phyloP scores from a whole-genome alignment of 441 rosid species.

The Euphorbia celastroides region DNA sequence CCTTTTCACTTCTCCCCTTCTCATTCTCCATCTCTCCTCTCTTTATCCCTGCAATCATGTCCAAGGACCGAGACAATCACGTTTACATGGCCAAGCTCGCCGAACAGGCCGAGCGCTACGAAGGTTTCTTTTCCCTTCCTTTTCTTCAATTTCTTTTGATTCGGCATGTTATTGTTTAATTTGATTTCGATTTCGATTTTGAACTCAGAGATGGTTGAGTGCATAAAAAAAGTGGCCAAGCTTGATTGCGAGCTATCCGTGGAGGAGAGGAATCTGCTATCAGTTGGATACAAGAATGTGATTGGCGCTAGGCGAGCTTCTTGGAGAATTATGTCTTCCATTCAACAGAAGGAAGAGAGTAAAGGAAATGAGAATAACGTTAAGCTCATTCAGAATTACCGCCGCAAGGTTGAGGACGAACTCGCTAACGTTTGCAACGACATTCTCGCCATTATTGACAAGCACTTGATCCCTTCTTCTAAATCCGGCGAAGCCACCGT shows the following conservation, averaged over 20 bases:
- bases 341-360: slow-evolving; percentile 87
- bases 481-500: slow-evolving; percentile 95
- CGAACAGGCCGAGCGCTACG: slow-evolving; percentile 96
- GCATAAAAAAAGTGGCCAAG: slow-evolving; percentile 85
- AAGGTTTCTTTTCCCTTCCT: slow-evolving; percentile 36
- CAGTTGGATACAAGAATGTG: slow-evolving; percentile 89
- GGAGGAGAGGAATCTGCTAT: slow-evolving; percentile 86
- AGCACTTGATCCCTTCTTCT: slow-evolving; percentile 81
- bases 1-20: background rate
- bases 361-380: slow-evolving; percentile 80
- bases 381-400: slow-evolving; percentile 72
- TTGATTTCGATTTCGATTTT: background rate
- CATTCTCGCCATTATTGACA: slow-evolving; percentile 75
- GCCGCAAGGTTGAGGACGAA: slow-evolving; percentile 95
- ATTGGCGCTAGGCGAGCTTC: slow-evolving; percentile 88
- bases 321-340: slow-evolving; percentile 91
- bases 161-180: background rate
- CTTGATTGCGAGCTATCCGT: slow-evolving; percentile 76
- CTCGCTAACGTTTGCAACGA: slow-evolving; percentile 79
- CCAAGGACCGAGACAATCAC: slow-evolving; percentile 76
- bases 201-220: slow-evolving; percentile 85
- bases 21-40: background rate
- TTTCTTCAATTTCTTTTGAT: background rate
- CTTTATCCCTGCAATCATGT: slow-evolving; percentile 13
- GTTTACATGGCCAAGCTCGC: slow-evolving; percentile 97